A percentile compares a stretch with the other conserved stretches of the same genome.
Evolutionary conservation across 257 asterid species (phyloP).

Genomic region (Ilex asprella): DNA sequence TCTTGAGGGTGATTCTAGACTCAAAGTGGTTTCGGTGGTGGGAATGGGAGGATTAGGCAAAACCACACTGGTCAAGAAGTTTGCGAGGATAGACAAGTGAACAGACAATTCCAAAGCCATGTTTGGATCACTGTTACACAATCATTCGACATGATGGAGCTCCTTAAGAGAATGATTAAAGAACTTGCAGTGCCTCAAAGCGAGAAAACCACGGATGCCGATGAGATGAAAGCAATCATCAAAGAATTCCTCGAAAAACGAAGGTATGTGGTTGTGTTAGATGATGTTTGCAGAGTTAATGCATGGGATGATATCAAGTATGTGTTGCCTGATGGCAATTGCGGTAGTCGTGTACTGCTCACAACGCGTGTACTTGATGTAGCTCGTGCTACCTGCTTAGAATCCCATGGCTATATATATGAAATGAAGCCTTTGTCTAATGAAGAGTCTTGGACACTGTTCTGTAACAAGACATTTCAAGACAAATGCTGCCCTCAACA

Average conservation of each 20-base stretch:
- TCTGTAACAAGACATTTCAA: slow-evolving; percentile 13
- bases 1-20: slow-evolving; percentile 1
- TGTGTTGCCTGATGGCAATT: slow-evolving; percentile 18
- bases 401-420: slow-evolving; percentile 4
- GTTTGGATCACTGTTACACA: too few species aligned
- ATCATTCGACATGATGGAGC: too few species aligned
- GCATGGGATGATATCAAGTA: slow-evolving; percentile 28
- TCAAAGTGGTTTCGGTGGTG: slow-evolving; percentile 19
- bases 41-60: slow-evolving; percentile 32
- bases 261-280: neutral
- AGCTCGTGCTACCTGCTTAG: neutral
- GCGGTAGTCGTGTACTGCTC: slow-evolving; percentile 25
- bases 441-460: slow-evolving; percentile 4
- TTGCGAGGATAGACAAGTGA: too few species aligned
- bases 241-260: too few species aligned
- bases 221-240: too few species aligned
- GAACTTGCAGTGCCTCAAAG: too few species aligned
- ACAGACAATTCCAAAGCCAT: too few species aligned
- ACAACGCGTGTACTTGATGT: slow-evolving; percentile 13
- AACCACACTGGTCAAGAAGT: slow-evolving; percentile 22
- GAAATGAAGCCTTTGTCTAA: slow-evolving; percentile 7
- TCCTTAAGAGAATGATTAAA: too few species aligned
- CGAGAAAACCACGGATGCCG: too few species aligned
- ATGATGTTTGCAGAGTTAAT: slow-evolving; percentile 22
- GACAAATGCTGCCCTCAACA: slow-evolving; percentile 14